A percentile compares a stretch with the other conserved stretches of the same genome.
These are phyloP conservation scores for Celoporthe dispersa DNA, from an alignment of 2,329 filamentous ascomycete genomes.

Conservation along the genomic window DNA sequence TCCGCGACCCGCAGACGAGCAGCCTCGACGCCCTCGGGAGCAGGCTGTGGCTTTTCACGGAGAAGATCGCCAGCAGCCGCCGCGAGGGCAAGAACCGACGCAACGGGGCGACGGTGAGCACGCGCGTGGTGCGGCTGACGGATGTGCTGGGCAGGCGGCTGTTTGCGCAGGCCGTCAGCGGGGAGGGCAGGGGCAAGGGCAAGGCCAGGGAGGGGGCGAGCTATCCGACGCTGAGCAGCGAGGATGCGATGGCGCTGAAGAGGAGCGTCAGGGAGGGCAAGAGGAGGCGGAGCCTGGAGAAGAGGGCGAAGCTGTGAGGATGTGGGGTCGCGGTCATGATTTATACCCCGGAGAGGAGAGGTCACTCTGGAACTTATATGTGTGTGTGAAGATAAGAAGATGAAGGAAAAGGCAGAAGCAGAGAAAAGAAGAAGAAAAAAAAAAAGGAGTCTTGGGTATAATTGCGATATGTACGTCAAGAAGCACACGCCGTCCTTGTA, in stretches of 20 bases:
- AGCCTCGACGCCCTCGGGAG: slow-evolving; percentile 67
- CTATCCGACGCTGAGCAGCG: slow-evolving; percentile 49
- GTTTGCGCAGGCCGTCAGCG: slow-evolving; percentile 60
- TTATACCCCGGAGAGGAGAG: too few relatives aligned
- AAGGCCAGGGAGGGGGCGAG: slow-evolving; percentile 41
- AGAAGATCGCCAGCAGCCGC: slow-evolving; percentile 79
- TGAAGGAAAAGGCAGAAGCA: too few relatives aligned
- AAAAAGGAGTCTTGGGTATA: not conserved
- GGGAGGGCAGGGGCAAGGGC: slow-evolving; percentile 36
- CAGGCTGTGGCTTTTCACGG: slow-evolving; percentile 88
- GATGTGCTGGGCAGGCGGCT: slow-evolving; percentile 73
- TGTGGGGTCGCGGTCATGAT: too few relatives aligned
- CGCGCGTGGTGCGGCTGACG: slow-evolving; percentile 76
- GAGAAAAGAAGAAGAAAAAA: too few relatives aligned
- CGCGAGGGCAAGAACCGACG: slow-evolving; percentile 94
- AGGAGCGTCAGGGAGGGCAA: slow-evolving; percentile 51
- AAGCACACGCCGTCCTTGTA: slow-evolving; percentile 4
- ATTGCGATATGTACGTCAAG: not conserved
- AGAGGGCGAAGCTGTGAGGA: slow-evolving; percentile 56
- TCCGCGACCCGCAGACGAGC: slow-evolving; percentile 64
- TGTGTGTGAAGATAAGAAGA: too few relatives aligned
- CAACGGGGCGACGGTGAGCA: slow-evolving; percentile 89
- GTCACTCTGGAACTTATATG: too few relatives aligned
- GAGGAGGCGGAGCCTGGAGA: slow-evolving; percentile 54
- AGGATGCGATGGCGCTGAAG: slow-evolving; percentile 53